Conservation (phyloP, 2,329 filamentous ascomycete species). For the Sclerotiophoma versabilis region DNA sequence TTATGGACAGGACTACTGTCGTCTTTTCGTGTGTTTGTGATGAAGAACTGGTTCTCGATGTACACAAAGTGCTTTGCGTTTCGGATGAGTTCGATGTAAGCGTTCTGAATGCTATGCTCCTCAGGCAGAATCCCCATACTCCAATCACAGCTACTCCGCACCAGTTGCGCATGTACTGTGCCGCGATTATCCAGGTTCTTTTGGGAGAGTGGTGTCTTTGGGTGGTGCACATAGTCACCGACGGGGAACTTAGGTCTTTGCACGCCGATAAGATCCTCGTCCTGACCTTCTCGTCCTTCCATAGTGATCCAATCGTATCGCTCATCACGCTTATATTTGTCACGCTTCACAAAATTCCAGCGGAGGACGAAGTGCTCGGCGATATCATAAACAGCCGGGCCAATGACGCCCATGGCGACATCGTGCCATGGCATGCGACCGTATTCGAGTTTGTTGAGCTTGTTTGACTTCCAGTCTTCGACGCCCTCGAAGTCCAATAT, state of each 20-base stretch:
- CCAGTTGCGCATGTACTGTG: slow-evolving; percentile 79
- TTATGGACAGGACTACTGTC: slow-evolving; percentile 87
- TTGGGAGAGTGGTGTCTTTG: slow-evolving; percentile 70
- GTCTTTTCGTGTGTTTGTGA: slow-evolving; percentile 76
- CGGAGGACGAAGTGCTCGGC: slow-evolving; percentile 93
- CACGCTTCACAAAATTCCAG: slow-evolving; percentile 96
- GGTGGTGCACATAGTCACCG: slow-evolving; percentile 85
- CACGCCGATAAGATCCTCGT: slow-evolving; percentile 87
- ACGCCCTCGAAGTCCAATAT: slow-evolving; percentile 96
- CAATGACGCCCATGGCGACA: slow-evolving; percentile 88
- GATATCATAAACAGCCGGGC: slow-evolving; percentile 90
- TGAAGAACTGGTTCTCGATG: slow-evolving; percentile 99
- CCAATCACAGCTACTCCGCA: slow-evolving; percentile 93
- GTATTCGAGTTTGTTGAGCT: slow-evolving; percentile 87
- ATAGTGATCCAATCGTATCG: slow-evolving; percentile 85
- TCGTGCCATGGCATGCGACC: slow-evolving; percentile 99
- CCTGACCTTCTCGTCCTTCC: slow-evolving; percentile 74
- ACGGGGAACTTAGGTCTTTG: slow-evolving; percentile 89
- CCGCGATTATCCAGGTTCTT: slow-evolving; percentile 70
- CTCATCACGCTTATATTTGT: slow-evolving; percentile 93
- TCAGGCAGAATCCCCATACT: slow-evolving; percentile 81
- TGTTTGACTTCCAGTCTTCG: slow-evolving; percentile 89
- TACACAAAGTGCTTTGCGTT: slow-evolving; percentile 93
- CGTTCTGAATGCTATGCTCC: slow-evolving; percentile 87
- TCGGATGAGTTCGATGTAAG: slow-evolving; percentile 82